Evolutionary conservation across 495 filamentous ascomycete genomes (phyloP).

Genomic region (Lentithecium fluviatile): DNA sequence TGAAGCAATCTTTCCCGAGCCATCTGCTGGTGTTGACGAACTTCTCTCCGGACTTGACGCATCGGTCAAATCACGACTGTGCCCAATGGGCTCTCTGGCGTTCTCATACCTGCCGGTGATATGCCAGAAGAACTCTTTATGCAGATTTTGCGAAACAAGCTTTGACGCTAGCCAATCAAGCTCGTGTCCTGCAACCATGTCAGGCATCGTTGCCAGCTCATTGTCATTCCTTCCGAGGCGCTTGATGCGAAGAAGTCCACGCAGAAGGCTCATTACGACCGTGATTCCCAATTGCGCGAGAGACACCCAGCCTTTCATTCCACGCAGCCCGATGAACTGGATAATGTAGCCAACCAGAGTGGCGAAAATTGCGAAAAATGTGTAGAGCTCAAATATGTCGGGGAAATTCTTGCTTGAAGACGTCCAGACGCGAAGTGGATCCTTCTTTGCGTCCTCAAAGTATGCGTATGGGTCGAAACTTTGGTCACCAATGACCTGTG

Average conservation of each 20-base stretch:
- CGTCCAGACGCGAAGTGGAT: neutral
- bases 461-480: neutral
- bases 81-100: no score
- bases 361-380: neutral
- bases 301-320: neutral
- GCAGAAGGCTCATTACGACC: neutral
- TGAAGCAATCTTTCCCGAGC: no score
- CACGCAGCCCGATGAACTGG: constrained; percentile 5
- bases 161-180: constrained; percentile 2
- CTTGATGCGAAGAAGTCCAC: neutral
- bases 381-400: neutral
- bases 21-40: no score
- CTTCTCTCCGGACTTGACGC: no score
- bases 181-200: neutral
- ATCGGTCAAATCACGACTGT: no score
- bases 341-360: neutral
- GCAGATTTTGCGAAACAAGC: no score
- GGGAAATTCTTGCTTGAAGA: neutral
- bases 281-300: neutral
- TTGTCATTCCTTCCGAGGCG: neutral
- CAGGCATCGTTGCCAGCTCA: neutral
- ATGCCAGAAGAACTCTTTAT: no score
- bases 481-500: constrained; percentile 4
- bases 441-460: neutral
- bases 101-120: no score